Percentiles rank a stretch among this genome's conserved stretches.
phyloP scores from a whole-genome alignment of 106 monocot species.

The Dendrobium huoshanense region DNA sequence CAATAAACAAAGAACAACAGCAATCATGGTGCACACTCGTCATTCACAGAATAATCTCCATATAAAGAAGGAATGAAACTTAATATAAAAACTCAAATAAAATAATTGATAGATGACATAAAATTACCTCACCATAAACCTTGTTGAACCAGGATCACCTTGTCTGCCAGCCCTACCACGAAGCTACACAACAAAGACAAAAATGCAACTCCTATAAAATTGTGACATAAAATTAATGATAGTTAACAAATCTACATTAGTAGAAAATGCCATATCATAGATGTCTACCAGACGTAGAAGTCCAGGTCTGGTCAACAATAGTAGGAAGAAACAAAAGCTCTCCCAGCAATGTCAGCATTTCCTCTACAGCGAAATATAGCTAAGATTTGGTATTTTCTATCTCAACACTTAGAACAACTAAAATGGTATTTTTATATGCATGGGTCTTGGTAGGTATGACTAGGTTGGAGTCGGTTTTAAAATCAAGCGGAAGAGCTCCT shows the following conservation, averaged over 20 bases:
- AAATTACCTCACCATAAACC: slow-evolving; percentile 96
- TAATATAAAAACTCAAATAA: neutral
- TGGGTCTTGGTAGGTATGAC: neutral
- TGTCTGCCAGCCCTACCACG: slow-evolving; percentile 97
- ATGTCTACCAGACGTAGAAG: neutral
- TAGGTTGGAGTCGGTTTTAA: neutral
- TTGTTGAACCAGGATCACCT: slow-evolving; percentile 98
- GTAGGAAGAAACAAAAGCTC: neutral
- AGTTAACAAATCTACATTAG: neutral
- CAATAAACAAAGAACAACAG: neutral
- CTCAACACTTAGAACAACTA: neutral
- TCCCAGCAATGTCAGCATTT: neutral
- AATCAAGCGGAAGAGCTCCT: neutral
- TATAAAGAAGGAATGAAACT: neutral
- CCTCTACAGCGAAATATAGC: neutral
- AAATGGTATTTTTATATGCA: neutral
- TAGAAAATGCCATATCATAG: neutral
- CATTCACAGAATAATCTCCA: neutral
- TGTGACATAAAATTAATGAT: neutral
- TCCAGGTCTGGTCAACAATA: neutral
- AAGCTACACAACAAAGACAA: slow-evolving; percentile 30
- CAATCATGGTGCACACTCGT: neutral
- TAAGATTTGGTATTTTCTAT: neutral
- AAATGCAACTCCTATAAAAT: neutral
- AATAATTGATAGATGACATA: neutral